A percentile compares a stretch with the other conserved stretches of the same genome.
Conservation (phyloP, 805 yeast species). For the Ogataea glucozyma region DNA sequence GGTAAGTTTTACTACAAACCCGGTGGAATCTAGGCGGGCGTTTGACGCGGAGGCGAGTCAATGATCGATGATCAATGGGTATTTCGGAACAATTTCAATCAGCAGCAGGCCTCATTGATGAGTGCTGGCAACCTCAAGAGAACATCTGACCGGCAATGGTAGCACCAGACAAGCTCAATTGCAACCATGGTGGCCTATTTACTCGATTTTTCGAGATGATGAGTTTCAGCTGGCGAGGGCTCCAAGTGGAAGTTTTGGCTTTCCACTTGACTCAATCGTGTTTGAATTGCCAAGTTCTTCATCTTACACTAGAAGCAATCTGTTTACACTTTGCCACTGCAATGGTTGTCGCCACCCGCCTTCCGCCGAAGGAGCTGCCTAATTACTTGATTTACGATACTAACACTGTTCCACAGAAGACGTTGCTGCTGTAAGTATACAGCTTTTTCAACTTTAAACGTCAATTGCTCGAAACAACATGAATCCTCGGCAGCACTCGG, state of each 20-base stretch:
- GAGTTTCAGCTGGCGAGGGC: too few relatives aligned
- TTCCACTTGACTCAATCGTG: too few relatives aligned
- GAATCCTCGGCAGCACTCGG: neutral
- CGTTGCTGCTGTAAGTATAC: constrained; percentile 46
- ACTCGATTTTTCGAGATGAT: too few relatives aligned
- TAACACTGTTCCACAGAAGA: constrained; percentile 43
- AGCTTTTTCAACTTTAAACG: neutral
- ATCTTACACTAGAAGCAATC: too few relatives aligned
- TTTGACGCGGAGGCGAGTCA: neutral
- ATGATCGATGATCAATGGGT: neutral
- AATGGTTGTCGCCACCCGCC: neutral
- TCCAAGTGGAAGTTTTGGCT: too few relatives aligned
- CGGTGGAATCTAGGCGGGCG: neutral
- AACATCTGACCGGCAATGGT: too few relatives aligned
- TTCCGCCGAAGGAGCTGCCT: neutral
- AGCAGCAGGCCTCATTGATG: too few relatives aligned
- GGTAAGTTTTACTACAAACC: constrained; percentile 42
- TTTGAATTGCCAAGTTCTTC: too few relatives aligned
- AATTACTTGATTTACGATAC: constrained; percentile 20
- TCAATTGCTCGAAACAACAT: too few relatives aligned
- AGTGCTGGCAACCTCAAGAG: too few relatives aligned
- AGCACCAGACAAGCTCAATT: neutral
- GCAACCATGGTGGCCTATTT: too few relatives aligned
- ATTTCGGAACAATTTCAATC: neutral
- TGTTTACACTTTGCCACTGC: too few relatives aligned